phyloP scores from a whole-genome alignment of 441 rosid genomes.

The Erodium moschatum region DNA sequence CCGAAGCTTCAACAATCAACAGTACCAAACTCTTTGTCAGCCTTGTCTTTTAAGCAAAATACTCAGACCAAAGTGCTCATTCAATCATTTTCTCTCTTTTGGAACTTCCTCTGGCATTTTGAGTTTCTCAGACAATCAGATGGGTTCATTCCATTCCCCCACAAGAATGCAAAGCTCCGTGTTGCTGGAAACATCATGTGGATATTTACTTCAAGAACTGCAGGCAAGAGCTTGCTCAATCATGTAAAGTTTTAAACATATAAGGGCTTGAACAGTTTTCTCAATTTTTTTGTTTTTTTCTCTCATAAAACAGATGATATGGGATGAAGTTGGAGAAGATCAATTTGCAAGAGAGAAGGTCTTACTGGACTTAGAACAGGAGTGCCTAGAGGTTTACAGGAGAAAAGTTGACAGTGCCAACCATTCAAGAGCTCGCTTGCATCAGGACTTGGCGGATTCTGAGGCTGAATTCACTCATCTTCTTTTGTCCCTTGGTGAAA shows the following conservation, averaged over 20 bases:
- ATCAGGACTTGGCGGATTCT: constrained; percentile 91
- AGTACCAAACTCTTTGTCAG: constrained; percentile 52
- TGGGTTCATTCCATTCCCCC: constrained; percentile 68
- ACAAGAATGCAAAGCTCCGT: constrained; percentile 55
- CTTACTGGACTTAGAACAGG: constrained; percentile 77
- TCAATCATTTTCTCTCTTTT: constrained; percentile 25
- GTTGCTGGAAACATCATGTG: constrained; percentile 69
- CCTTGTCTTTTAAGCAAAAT: constrained; percentile 90
- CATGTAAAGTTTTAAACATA: constrained; percentile 1
- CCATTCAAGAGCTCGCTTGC: constrained; percentile 84
- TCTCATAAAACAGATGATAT: constrained; percentile 59
- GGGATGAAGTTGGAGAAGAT: constrained; percentile 96
- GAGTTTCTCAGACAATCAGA: constrained; percentile 22
- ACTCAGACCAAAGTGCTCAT: constrained; percentile 32
- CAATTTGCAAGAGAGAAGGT: constrained; percentile 72
- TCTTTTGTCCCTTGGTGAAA: constrained; percentile 86
- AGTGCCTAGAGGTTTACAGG: constrained; percentile 83
- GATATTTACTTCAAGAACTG: constrained; percentile 82
- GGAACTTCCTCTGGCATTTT: constrained; percentile 22
- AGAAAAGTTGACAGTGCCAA: constrained; percentile 97
- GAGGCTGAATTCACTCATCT: constrained; percentile 96
- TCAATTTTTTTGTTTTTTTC: constrained; percentile 11
- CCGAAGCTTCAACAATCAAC: constrained; percentile 50
- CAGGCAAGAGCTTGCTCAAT: constrained; percentile 43
- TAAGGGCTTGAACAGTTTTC: constrained; percentile 7